Conservation (phyloP, 768 basidiomycete genomes). For the Lyophyllum semitale region DNA sequence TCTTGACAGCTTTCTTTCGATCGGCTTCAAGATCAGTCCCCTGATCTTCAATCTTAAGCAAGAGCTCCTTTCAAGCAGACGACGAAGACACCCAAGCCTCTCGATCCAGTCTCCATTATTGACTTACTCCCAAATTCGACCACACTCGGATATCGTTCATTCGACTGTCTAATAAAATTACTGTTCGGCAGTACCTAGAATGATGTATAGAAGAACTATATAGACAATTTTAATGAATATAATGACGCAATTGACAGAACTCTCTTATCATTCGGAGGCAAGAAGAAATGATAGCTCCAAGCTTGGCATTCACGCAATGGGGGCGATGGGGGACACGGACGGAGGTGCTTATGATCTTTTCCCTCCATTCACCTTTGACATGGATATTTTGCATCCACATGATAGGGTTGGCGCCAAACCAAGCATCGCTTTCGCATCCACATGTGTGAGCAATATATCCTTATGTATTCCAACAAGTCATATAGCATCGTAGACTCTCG, state of each 20-base stretch:
- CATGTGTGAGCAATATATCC: not conserved
- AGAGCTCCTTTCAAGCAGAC: not conserved
- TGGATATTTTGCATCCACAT: not conserved
- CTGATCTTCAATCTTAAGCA: not conserved
- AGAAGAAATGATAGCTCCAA: no score
- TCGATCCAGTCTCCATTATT: not conserved
- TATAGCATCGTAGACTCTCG: not conserved
- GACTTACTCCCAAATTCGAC: not conserved
- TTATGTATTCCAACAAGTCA: not conserved
- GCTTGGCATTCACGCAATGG: not conserved
- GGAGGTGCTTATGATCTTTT: not conserved
- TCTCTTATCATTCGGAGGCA: no score
- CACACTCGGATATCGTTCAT: not conserved
- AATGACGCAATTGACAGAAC: no score
- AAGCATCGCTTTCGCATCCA: not conserved
- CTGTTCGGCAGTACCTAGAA: not conserved
- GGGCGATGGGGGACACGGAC: not conserved
- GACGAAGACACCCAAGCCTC: not conserved
- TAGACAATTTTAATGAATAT: not conserved
- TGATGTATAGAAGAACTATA: not conserved
- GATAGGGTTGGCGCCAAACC: not conserved
- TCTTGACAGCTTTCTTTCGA: not conserved
- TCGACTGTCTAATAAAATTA: not conserved
- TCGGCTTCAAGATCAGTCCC: not conserved
- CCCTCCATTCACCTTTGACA: not conserved